Conservation (phyloP, 2,329 filamentous ascomycete species). For the Monosporascus sp. region DNA sequence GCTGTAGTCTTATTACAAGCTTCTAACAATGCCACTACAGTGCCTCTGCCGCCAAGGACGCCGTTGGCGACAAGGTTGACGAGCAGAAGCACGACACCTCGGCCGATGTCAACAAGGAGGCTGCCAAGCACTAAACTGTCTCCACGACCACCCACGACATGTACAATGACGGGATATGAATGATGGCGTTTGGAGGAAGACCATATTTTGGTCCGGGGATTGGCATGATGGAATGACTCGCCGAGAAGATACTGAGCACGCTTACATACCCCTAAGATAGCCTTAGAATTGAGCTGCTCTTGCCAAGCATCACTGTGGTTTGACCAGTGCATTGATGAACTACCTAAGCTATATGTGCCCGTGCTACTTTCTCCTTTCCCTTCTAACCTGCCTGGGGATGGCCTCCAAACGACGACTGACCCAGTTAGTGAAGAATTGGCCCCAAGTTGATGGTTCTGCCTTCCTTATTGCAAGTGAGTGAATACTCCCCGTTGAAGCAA, state of each 20-base stretch:
- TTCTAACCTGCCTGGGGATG: no score
- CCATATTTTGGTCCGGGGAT: conserved; percentile 15
- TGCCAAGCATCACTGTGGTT: conserved; percentile 1
- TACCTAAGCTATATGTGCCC: no score
- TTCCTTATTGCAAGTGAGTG: no score
- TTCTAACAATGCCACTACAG: conserved; percentile 28
- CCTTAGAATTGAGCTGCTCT: conserved; percentile 23
- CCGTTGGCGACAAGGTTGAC: conserved; percentile 40
- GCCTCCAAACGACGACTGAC: no score
- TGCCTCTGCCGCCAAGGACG: conserved; percentile 45
- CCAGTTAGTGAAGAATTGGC: no score
- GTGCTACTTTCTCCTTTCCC: no score
- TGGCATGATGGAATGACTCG: conserved; percentile 14
- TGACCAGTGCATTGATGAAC: background rate
- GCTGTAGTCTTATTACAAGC: background rate
- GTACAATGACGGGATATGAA: conserved; percentile 20
- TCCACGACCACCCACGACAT: conserved; percentile 4
- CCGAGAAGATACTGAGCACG: conserved; percentile 9
- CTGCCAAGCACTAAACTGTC: conserved; percentile 29
- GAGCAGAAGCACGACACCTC: conserved; percentile 33
- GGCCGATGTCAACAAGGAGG: conserved; percentile 31
- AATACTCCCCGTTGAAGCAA: no score
- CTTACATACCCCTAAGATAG: conserved; percentile 28
- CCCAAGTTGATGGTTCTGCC: no score
- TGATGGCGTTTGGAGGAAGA: conserved; percentile 11